phyloP scores from a whole-genome alignment of 148 eudicot species.

The Diospyros lotus region DNA sequence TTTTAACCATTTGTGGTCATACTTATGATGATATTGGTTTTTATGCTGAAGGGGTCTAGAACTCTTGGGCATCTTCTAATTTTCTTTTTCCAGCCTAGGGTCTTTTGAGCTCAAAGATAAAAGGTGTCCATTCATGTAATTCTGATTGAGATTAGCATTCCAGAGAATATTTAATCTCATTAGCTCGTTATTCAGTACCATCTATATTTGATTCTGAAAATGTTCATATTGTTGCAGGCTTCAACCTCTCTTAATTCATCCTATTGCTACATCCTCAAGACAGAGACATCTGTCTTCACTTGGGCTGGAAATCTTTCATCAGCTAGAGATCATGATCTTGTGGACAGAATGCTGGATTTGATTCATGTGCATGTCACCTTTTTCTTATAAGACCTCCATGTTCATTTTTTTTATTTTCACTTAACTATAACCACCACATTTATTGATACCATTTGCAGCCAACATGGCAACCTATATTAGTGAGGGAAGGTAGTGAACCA shows the following conservation, averaged over 20 bases:
- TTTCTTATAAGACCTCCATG: not conserved
- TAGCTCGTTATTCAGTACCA: not conserved
- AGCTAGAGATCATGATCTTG: slow-evolving; percentile 41
- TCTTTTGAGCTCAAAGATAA: not conserved
- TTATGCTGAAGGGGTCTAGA: not conserved
- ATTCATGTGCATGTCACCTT: slow-evolving; percentile 23
- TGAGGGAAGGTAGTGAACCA: slow-evolving; percentile 44
- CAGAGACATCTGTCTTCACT: slow-evolving; percentile 35
- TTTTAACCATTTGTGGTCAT: not conserved
- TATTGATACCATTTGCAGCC: slow-evolving; percentile 27
- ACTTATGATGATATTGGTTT: not conserved
- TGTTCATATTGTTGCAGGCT: slow-evolving; percentile 29
- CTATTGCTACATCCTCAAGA: slow-evolving; percentile 52
- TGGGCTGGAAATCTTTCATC: slow-evolving; percentile 51
- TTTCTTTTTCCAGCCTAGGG: not conserved
- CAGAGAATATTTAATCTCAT: not conserved
- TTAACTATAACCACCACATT: not conserved
- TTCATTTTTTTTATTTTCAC: not conserved
- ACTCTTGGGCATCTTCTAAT: not conserved
- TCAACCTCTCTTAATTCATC: slow-evolving; percentile 51
- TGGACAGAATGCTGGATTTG: slow-evolving; percentile 45
- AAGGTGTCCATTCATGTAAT: not conserved
- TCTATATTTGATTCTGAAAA: not conserved
- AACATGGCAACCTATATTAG: slow-evolving; percentile 37
- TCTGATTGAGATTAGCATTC: not conserved